Evolutionary conservation across 495 filamentous ascomycete genomes (phyloP).

Genomic region (Aspergillus olivimuriae): DNA sequence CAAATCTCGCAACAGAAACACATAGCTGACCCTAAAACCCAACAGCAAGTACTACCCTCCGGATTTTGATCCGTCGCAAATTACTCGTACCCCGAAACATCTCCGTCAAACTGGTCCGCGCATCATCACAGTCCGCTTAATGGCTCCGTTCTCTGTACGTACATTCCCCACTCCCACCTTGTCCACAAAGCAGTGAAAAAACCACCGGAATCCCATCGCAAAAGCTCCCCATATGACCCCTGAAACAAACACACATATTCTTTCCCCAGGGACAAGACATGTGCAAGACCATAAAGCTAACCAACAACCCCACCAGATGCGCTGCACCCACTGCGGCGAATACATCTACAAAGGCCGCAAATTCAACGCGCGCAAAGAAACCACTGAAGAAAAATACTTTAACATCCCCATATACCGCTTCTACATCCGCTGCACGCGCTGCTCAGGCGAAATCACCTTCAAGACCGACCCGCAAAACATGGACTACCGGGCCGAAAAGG

Average conservation of each 20-base stretch:
- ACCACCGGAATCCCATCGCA: too few relatives aligned
- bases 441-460: constrained; percentile 85
- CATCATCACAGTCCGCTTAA: constrained; percentile 84
- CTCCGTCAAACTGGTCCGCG: constrained; percentile 58
- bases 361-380: constrained; percentile 96
- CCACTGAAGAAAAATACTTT: constrained; percentile 86
- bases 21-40: not conserved
- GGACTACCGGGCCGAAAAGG: constrained; percentile 83
- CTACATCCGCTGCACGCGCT: constrained; percentile 92
- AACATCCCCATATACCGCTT: constrained; percentile 86
- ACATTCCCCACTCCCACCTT: too few relatives aligned
- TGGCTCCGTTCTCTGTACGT: constrained; percentile 96
- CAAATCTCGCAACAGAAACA: too few relatives aligned
- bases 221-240: too few relatives aligned
- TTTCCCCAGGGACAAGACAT: too few relatives aligned
- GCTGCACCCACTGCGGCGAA: constrained; percentile 84
- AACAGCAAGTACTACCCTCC: constrained; percentile 68
- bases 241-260: too few relatives aligned
- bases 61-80: constrained; percentile 90
- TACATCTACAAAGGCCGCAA: constrained; percentile 97
- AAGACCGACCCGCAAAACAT: constrained; percentile 91
- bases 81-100: constrained; percentile 67
- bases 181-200: too few relatives aligned
- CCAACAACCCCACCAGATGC: too few relatives aligned
- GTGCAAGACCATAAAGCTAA: too few relatives aligned